Evolutionary conservation across 148 eudicot species (phyloP).

Genomic region (Persicaria tinctoria): DNA sequence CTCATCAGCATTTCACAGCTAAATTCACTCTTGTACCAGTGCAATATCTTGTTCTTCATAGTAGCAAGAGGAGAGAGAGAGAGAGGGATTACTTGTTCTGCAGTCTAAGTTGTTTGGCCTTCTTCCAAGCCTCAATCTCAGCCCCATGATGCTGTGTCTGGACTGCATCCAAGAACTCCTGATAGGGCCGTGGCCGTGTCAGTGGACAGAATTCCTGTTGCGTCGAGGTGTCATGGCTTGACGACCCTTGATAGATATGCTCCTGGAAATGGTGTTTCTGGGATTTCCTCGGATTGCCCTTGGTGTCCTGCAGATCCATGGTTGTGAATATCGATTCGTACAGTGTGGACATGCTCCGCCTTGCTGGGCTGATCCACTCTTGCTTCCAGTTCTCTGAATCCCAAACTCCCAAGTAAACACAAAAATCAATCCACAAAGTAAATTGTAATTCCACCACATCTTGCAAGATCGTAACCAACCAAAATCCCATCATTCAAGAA

Average conservation of each 20-base stretch:
- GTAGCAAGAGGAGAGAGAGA: no score
- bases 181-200: not conserved
- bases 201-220: not conserved
- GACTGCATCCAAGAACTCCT: conserved; percentile 1
- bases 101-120: not conserved
- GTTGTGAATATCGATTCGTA: not conserved
- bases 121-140: not conserved
- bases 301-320: not conserved
- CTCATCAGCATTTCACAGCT: not conserved
- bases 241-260: not conserved
- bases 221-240: not conserved
- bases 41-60: no score
- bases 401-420: not conserved
- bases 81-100: not conserved
- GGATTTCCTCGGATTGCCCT: no score
- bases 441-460: no score
- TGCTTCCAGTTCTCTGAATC: no score
- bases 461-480: not conserved
- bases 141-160: not conserved
- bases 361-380: not conserved
- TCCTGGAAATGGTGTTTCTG: not conserved
- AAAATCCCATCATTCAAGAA: not conserved
- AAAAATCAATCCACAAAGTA: not conserved
- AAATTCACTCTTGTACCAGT: no score
- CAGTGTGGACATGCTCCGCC: not conserved